Conservation (phyloP, 73 alveolate species). For the Effrenium voratum region DNA sequence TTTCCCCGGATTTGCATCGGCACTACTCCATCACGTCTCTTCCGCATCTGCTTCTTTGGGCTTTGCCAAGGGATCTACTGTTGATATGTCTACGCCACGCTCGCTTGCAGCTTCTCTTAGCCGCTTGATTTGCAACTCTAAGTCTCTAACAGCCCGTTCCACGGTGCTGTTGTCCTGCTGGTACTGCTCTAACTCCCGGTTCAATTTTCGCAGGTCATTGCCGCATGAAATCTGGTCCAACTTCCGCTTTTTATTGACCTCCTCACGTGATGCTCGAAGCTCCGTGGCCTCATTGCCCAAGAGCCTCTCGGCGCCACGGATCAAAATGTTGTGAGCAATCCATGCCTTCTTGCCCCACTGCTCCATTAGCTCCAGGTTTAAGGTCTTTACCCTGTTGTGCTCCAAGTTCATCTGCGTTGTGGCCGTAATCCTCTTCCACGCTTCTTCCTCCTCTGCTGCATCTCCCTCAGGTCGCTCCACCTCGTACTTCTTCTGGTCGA, state of each 20-base stretch:
- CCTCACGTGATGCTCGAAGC: constrained; percentile 83
- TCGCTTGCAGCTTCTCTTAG: constrained; percentile 56
- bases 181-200: constrained; percentile 73
- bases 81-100: constrained; percentile 76
- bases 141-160: constrained; percentile 55
- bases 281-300: constrained; percentile 79
- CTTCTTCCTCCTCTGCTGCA: constrained; percentile 73
- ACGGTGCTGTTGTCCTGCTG: constrained; percentile 85
- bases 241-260: constrained; percentile 91
- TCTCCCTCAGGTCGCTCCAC: constrained; percentile 72
- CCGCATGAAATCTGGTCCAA: constrained; percentile 91
- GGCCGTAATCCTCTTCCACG: constrained; percentile 49
- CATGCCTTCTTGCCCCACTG: constrained; percentile 94
- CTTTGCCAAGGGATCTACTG: constrained; percentile 58
- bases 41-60: constrained; percentile 1
- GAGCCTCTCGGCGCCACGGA: constrained; percentile 85
- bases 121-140: constrained; percentile 57
- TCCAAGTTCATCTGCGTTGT: constrained; percentile 65
- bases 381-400: constrained; percentile 35
- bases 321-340: constrained; percentile 66
- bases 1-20: too few relatives aligned
- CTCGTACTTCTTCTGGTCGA: constrained; percentile 60
- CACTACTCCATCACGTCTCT: background rate
- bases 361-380: constrained; percentile 79
- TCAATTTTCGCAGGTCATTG: constrained; percentile 90